Evolutionary conservation across 73 alveolate species (phyloP).

Genomic region (Tetrahymena elliotti): DNA sequence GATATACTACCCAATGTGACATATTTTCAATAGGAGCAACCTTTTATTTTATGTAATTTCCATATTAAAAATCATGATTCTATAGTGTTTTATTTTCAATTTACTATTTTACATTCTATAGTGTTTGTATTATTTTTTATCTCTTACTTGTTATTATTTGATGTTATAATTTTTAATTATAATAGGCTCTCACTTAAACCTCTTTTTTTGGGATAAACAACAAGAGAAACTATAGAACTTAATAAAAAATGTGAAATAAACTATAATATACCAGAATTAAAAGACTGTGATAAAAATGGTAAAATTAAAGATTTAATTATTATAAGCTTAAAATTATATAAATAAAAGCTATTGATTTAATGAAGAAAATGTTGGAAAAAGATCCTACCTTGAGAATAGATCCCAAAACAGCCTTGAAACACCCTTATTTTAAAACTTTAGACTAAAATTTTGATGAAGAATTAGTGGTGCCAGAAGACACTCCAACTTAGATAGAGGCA

Average conservation of each 20-base stretch:
- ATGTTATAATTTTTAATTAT: too few relatives aligned
- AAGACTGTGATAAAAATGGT: background rate
- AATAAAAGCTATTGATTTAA: conserved; percentile 3
- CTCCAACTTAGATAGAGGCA: background rate
- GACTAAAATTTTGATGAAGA: background rate
- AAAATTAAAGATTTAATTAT: background rate
- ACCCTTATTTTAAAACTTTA: background rate
- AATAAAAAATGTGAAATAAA: background rate
- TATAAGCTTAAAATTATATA: background rate
- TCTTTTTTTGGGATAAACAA: background rate
- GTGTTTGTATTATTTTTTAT: background rate
- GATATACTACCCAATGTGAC: background rate
- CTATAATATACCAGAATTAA: background rate
- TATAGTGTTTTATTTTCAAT: background rate
- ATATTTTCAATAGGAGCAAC: background rate
- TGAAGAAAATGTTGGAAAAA: conserved; percentile 32
- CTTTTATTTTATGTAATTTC: background rate
- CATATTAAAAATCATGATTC: background rate
- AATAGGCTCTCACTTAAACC: background rate
- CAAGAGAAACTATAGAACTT: background rate
- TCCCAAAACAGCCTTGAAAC: conserved; percentile 21
- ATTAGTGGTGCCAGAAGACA: background rate
- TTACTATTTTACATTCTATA: background rate
- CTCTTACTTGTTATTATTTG: background rate
- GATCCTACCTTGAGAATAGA: conserved; percentile 25